Evolutionary conservation across 257 asterid species (phyloP).

Genomic region (Gentiana straminea): DNA sequence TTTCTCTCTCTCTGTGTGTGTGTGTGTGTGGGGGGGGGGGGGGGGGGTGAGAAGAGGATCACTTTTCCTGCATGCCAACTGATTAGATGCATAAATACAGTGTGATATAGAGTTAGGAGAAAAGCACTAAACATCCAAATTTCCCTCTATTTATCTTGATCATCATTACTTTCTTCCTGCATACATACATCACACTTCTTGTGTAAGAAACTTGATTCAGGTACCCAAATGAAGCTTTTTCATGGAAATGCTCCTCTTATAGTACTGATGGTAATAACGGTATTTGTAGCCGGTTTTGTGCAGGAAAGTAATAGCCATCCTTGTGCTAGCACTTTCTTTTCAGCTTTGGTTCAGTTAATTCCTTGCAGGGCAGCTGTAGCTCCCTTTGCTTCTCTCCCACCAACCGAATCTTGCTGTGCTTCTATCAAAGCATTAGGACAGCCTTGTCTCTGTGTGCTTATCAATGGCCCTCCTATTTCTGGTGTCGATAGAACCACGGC

Average conservation of each 20-base stretch:
- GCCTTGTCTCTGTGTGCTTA: constrained; percentile 76
- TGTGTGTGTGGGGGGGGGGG: too few species aligned
- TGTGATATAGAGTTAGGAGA: constrained; percentile 51
- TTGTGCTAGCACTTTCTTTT: constrained; percentile 65
- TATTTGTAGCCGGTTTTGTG: constrained; percentile 13
- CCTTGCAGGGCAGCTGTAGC: constrained; percentile 86
- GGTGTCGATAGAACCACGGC: constrained; percentile 82
- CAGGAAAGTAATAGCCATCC: constrained; percentile 33
- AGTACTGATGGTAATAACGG: constrained; percentile 22
- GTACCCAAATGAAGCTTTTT: constrained; percentile 24
- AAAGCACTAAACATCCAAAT: constrained; percentile 27
- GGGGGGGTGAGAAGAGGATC: too few species aligned
- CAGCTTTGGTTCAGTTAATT: constrained; percentile 74
- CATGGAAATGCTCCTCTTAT: constrained; percentile 5
- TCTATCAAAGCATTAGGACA: constrained; percentile 85
- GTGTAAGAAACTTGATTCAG: too few species aligned
- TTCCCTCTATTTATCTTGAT: constrained; percentile 11
- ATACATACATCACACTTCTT: neutral
- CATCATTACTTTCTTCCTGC: neutral
- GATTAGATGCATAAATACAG: constrained; percentile 21
- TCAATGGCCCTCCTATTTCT: constrained; percentile 89
- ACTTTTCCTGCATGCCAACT: neutral
- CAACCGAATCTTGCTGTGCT: constrained; percentile 74
- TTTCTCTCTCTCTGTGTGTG: too few species aligned
- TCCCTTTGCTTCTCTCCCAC: constrained; percentile 58